These are phyloP conservation scores for Volvox reticuliferus DNA, from an alignment of 139 green algal genomes.

Conservation along the genomic window DNA sequence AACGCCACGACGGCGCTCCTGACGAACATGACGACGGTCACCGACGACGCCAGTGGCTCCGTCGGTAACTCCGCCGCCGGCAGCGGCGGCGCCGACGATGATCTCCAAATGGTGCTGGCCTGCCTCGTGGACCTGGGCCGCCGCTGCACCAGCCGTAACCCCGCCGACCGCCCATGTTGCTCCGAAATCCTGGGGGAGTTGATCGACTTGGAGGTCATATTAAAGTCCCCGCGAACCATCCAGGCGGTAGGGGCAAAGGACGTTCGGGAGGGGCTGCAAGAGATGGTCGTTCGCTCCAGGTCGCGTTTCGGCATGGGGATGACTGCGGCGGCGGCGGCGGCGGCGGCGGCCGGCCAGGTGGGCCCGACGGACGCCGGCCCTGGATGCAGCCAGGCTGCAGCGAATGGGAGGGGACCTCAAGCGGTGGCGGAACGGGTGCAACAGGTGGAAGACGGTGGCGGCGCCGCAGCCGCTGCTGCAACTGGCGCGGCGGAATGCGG, in stretches of 20 bases:
- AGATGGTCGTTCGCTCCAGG: background rate
- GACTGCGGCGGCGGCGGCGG: background rate
- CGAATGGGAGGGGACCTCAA: no score
- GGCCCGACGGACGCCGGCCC: background rate
- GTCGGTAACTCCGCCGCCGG: background rate
- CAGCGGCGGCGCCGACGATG: background rate
- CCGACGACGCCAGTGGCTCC: background rate
- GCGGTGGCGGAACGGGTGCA: no score
- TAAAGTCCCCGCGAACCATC: background rate
- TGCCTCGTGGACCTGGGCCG: constrained; percentile 24
- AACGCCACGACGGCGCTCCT: background rate
- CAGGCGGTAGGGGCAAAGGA: background rate
- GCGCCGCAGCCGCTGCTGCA: no score
- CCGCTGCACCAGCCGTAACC: background rate
- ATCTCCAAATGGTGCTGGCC: background rate
- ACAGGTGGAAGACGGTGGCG: background rate
- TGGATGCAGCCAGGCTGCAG: no score
- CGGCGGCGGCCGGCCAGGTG: background rate
- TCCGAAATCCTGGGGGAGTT: constrained; percentile 28
- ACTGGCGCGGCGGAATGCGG: background rate
- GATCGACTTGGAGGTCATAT: constrained; percentile 16
- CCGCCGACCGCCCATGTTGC: background rate
- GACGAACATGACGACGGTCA: background rate
- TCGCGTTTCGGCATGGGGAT: background rate
- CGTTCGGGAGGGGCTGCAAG: background rate